Evolutionary conservation across 2,329 filamentous ascomycete species (phyloP).

Genomic region (Penicillium nordicum): DNA sequence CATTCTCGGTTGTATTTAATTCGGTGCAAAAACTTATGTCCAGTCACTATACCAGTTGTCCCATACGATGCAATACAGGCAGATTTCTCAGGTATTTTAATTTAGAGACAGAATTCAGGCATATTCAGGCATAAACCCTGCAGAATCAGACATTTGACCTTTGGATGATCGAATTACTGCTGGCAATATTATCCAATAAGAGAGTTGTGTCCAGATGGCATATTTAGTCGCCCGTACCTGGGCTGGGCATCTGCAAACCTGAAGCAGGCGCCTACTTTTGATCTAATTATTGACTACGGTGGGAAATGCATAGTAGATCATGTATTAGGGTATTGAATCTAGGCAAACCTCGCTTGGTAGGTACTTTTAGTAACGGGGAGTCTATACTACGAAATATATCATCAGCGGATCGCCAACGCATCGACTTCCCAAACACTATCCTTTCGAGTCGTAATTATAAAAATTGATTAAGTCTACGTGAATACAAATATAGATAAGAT

Average conservation of each 20-base stretch:
- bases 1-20: too few relatives aligned
- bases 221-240: too few relatives aligned
- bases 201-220: too few relatives aligned
- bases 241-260: conserved; percentile 1
- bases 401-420: not conserved
- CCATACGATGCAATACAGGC: too few relatives aligned
- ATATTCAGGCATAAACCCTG: too few relatives aligned
- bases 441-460: not conserved
- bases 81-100: too few relatives aligned
- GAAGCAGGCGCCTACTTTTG: conserved; percentile 18
- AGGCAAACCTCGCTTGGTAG: not conserved
- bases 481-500: conserved; percentile 1
- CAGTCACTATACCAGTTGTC: too few relatives aligned
- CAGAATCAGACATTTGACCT: too few relatives aligned
- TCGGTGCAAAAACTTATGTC: too few relatives aligned
- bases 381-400: not conserved
- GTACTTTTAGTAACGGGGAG: not conserved
- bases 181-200: too few relatives aligned
- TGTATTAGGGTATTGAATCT: conserved; percentile 15
- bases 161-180: too few relatives aligned
- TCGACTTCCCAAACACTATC: not conserved
- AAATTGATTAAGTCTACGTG: not conserved
- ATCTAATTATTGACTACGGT: not conserved
- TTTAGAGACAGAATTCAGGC: too few relatives aligned
- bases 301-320: conserved; percentile 8